Conservation (phyloP, 2,329 filamentous ascomycete genomes). For the Emergomyces africanus region DNA sequence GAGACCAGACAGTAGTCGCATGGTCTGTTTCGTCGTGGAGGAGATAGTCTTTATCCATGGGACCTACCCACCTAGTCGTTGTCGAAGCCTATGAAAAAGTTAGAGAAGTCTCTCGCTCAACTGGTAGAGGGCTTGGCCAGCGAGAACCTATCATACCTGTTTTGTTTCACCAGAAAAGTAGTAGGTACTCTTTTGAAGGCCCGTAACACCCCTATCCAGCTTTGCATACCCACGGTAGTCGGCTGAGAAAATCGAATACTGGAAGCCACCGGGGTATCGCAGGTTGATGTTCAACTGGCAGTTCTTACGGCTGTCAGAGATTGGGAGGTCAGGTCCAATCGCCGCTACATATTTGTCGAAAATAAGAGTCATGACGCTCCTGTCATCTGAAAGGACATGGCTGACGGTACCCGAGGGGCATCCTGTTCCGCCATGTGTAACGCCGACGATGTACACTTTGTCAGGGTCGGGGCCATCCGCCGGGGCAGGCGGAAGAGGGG, state of each 20-base stretch:
- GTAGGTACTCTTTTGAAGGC: slow-evolving; percentile 40
- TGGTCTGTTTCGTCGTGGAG: slow-evolving; percentile 35
- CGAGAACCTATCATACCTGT: slow-evolving; percentile 23
- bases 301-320: slow-evolving; percentile 38
- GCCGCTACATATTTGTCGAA: slow-evolving; percentile 41
- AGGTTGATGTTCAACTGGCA: slow-evolving; percentile 43
- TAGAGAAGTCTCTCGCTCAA: slow-evolving; percentile 11
- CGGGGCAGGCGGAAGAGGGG: slow-evolving; percentile 1
- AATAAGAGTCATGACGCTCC: slow-evolving; percentile 36
- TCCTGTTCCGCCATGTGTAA: slow-evolving; percentile 37
- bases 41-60: slow-evolving; percentile 31
- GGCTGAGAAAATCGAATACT: slow-evolving; percentile 40
- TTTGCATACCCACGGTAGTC: slow-evolving; percentile 41
- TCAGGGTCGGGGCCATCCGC: slow-evolving; percentile 16
- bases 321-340: slow-evolving; percentile 32
- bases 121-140: not conserved
- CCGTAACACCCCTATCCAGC: slow-evolving; percentile 35
- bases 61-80: slow-evolving; percentile 31
- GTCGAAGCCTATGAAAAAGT: slow-evolving; percentile 20
- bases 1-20: slow-evolving; percentile 39
- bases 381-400: slow-evolving; percentile 31
- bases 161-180: slow-evolving; percentile 38
- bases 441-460: slow-evolving; percentile 29
- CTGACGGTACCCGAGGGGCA: slow-evolving; percentile 35
- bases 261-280: slow-evolving; percentile 39